A percentile compares a stretch with the other conserved stretches of the same genome.
phyloP scores from a whole-genome alignment of 2,329 filamentous ascomycete species.

The Curvularia lunata region DNA sequence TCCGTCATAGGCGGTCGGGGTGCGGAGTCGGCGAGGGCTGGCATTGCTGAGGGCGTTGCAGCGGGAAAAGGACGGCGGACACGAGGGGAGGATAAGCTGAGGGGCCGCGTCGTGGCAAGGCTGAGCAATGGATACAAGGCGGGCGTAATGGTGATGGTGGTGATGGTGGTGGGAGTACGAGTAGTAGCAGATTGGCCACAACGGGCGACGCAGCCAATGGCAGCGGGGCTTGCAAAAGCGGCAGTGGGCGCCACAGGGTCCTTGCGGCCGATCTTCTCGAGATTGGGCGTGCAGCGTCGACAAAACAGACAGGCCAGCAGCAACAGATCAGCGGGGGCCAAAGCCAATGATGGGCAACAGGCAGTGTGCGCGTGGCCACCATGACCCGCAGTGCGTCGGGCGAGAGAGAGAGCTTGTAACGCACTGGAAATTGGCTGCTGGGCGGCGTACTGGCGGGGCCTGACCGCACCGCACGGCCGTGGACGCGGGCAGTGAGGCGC shows the following conservation, averaged over 20 bases:
- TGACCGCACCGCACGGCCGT: neutral
- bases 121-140: neutral
- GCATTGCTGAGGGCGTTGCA: neutral
- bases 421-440: neutral
- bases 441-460: neutral
- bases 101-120: neutral
- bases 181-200: neutral
- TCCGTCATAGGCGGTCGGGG: slow-evolving; percentile 16
- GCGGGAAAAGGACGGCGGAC: neutral
- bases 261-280: slow-evolving; percentile 35
- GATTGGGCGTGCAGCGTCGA: slow-evolving; percentile 20
- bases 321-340: slow-evolving; percentile 31
- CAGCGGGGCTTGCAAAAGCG: slow-evolving; percentile 10
- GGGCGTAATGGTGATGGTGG: no score
- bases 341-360: slow-evolving; percentile 20
- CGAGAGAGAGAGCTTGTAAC: slow-evolving; percentile 1
- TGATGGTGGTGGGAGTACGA: neutral
- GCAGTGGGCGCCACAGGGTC: slow-evolving; percentile 31
- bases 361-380: slow-evolving; percentile 24
- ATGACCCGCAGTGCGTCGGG: slow-evolving; percentile 14
- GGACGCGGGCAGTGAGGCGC: no score
- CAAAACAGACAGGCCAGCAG: slow-evolving; percentile 20
- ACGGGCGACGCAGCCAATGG: slow-evolving; percentile 5
- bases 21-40: slow-evolving; percentile 7
- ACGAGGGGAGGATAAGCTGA: neutral